Conservation (phyloP, 2,329 filamentous ascomycete species). For the Drechslerella dactyloides region DNA sequence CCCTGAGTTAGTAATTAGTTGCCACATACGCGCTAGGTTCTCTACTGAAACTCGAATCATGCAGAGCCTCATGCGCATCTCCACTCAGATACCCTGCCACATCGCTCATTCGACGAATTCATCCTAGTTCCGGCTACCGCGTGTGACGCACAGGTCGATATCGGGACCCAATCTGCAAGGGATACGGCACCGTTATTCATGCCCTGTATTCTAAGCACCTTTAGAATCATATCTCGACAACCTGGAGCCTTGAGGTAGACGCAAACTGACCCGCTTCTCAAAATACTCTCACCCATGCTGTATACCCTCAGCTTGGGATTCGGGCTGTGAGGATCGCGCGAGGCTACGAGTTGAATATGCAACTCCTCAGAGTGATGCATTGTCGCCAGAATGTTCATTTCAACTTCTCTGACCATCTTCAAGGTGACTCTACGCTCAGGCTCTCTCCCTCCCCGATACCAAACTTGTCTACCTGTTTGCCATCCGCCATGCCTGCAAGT, state of each 20-base stretch:
- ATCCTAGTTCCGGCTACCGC: constrained; percentile 1
- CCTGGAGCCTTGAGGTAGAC: constrained; percentile 25
- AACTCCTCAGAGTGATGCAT: background rate
- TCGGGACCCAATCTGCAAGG: constrained; percentile 13
- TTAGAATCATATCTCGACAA: constrained; percentile 1
- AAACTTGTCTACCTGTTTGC: background rate
- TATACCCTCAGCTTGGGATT: background rate
- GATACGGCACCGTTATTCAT: constrained; percentile 9
- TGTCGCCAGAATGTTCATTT: constrained; percentile 7
- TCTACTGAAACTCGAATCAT: constrained; percentile 10
- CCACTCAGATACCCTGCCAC: constrained; percentile 2
- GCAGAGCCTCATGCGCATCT: constrained; percentile 36
- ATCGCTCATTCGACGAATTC: background rate
- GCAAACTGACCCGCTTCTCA: constrained; percentile 10
- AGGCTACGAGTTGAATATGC: constrained; percentile 35
- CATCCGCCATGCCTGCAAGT: background rate
- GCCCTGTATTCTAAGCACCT: background rate
- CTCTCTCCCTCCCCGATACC: background rate
- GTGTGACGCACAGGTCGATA: constrained; percentile 24
- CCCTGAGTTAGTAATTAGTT: constrained; percentile 36
- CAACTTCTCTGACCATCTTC: background rate
- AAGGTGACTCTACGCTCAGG: background rate
- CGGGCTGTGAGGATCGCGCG: constrained; percentile 16
- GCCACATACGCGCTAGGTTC: background rate
- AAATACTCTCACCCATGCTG: constrained; percentile 29